Evolutionary conservation across 2,329 filamentous ascomycete genomes (phyloP).

Genomic region (Biscogniauxia mediterranea): DNA sequence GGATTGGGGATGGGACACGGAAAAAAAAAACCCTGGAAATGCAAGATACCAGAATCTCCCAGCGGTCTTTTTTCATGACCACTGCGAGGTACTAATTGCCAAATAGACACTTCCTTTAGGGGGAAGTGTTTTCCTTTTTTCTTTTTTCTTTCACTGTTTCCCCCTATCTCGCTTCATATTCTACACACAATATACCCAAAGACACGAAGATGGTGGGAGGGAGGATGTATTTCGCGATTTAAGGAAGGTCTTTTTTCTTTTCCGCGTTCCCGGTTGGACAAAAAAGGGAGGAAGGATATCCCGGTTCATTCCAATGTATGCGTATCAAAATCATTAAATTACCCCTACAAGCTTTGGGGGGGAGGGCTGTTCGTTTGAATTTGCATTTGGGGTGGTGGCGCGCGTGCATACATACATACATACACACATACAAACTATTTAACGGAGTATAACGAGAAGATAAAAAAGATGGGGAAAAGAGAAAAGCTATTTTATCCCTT

Average conservation of each 20-base stretch:
- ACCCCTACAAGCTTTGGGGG: not conserved
- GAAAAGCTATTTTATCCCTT: too few species aligned
- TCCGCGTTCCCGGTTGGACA: not conserved
- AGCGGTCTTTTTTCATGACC: not conserved
- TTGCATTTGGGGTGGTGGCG: too few species aligned
- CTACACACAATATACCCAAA: not conserved
- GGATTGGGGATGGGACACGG: not conserved
- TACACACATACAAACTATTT: too few species aligned
- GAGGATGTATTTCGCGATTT: not conserved
- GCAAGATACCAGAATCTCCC: not conserved
- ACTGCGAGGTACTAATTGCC: not conserved
- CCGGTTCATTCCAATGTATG: not conserved
- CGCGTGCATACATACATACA: too few species aligned
- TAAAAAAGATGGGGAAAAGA: too few species aligned
- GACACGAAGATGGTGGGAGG: not conserved
- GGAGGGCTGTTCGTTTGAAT: not conserved
- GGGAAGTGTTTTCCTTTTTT: not conserved
- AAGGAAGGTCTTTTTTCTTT: too few species aligned
- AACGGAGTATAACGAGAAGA: too few species aligned
- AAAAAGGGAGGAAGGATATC: not conserved
- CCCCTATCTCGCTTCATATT: not conserved
- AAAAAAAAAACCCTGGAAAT: not conserved
- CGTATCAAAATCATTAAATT: not conserved
- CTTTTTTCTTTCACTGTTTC: not conserved
- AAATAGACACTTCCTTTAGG: not conserved